Evolutionary conservation across 768 basidiomycete genomes (phyloP), one percentile per base, ranked within the genome.

Genomic region (Pleurotus sapidus): DNA sequence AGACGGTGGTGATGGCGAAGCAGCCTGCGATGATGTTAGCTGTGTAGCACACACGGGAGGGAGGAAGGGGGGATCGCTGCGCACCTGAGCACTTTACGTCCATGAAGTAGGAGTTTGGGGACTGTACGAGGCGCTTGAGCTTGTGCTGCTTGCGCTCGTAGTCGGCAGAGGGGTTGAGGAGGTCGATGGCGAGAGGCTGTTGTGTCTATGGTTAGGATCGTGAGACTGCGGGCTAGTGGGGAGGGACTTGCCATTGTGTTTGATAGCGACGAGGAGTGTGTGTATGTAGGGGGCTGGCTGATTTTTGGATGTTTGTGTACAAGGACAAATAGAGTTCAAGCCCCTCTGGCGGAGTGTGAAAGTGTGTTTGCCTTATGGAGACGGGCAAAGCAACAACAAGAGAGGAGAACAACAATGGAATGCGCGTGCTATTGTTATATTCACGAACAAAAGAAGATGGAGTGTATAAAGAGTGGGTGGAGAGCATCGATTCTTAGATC

Each of bases 51-150:
- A 59, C 8, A 60, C 55, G 55, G 51, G 57, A 46, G 25, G 43
- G 34, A 40, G 60, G 58, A 63, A 60, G 55, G 49, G 25, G 37
- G 4, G 38, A 43, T 55, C 50, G 43, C 18, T 23, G 77, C 87
- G 59, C 60, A 93, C 93, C 95, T 66, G 96, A 88, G 79, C 96
- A 98, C 77, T 98, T 99, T 67, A 98, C 95, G 69, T 99, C 97
- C 97, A 99, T 98, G 80, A 98, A 98, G 80, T 93, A 98, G 37
- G 96, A 98, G 79, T 98, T 94, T 63, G 97, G 97, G 54, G 89
- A 89, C 78, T 98, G 97, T 66, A 99, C 97, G 67, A 98, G 88
- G 73, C 95, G 89, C 86, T 99, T 98, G 75, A 98, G 91, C 84
- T 98, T 98, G 90, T 98, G 96, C 74, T 86, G 88, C 74, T 81